Evolutionary conservation across 805 yeast species (phyloP), one percentile per base, ranked within the genome.

Genomic region (Yarrowia divulgata): DNA sequence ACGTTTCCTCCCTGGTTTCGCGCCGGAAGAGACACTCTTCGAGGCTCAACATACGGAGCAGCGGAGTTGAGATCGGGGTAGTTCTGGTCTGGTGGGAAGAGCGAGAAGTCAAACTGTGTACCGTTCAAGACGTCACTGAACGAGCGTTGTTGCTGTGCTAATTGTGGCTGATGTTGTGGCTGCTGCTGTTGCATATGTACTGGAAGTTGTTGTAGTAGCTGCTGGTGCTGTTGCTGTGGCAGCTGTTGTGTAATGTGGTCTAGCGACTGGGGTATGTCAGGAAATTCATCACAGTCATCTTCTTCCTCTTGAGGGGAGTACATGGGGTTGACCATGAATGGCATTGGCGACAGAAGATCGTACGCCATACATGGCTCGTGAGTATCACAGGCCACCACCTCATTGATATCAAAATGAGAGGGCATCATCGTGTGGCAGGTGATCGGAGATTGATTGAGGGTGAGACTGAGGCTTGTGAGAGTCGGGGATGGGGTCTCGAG

Each of bases 401-500:
- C 66, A 60, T 60, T 60, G 52, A 60, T 43, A 60, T 60, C 66
- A 43, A 60, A 60, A 60, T 60, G 66, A 60, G 66, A 60, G 66
- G 66, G 66, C 66, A 60, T 60, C 66, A 60, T 60, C 42, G 66
- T 60, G 66, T 60, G 66, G 39, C 19, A 29, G 45, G 42, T 34
- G 58, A 19, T 50, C 40, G 19, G 52, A 48, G 52, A 29, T 34
- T 23, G 29, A 23, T 23, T 23, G 29, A 4, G 40, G 6, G 40
- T 12, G 50, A 23, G 34, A 12, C 6, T 29, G 54, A 49, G 13
- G 12, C 7, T 49, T 16, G 40, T 18, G 57, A 16, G n/a, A 10
- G 8, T 39, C 40, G 40, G 14, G 16, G 12, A 13, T 4, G 14
- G 45, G 9, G 14, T 40, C 18, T 40, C 9, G 18, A 40, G 45